Conservation (phyloP, 208 protist genomes). For the Crithidia brevicula region DNA sequence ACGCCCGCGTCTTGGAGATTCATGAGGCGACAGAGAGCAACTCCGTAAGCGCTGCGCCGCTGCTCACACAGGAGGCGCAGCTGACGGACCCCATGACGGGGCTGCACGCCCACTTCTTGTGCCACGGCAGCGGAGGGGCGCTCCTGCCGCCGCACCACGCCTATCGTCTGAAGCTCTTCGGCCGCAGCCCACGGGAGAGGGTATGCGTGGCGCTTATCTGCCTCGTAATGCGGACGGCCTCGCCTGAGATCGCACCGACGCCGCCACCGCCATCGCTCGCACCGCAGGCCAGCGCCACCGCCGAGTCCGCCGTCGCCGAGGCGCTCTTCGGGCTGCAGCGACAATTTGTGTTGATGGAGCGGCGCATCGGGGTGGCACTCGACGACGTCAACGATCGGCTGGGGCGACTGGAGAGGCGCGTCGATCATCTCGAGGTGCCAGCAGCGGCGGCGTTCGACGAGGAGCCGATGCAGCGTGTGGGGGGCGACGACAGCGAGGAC, state of each 20-base stretch:
- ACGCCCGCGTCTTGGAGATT: slow-evolving; percentile 33
- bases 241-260: not conserved
- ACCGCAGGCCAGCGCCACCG: too few species aligned
- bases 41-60: not conserved
- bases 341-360: slow-evolving; percentile 18
- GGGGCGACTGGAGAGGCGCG: slow-evolving; percentile 3
- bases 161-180: slow-evolving; percentile 32
- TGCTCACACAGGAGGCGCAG: slow-evolving; percentile 34
- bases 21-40: not conserved
- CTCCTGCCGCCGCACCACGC: slow-evolving; percentile 12
- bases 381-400: not conserved
- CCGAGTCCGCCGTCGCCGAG: not conserved
- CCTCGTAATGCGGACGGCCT: slow-evolving; percentile 3
- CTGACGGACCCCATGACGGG: not conserved
- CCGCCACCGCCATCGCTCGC: not conserved
- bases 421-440: not conserved
- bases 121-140: slow-evolving; percentile 14
- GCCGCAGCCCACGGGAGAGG: not conserved
- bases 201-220: slow-evolving; percentile 10
- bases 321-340: slow-evolving; percentile 4
- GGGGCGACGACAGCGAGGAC: not conserved
- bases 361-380: slow-evolving; percentile 6
- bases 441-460: not conserved
- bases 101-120: slow-evolving; percentile 25
- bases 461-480: not conserved